Conservation (phyloP, 1,284 basidiomycete species). For the Leccinum cinnamomeum region DNA sequence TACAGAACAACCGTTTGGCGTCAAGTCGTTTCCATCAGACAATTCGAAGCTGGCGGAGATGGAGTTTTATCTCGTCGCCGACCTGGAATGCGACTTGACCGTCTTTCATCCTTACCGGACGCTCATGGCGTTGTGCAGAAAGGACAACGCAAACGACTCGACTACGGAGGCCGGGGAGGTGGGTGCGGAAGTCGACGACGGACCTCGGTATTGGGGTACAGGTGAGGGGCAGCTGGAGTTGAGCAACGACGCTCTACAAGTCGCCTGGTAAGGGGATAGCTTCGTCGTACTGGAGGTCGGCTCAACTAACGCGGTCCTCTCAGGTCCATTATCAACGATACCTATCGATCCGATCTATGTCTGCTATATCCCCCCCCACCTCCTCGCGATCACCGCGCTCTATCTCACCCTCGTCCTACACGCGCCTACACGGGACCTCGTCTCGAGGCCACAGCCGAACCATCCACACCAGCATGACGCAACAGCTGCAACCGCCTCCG, state of each 20-base stretch:
- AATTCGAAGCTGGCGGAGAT: conserved; percentile 94
- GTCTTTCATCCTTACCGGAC: conserved; percentile 95
- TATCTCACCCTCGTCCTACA: conserved; percentile 82
- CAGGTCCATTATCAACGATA: conserved; percentile 97
- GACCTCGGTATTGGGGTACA: conserved; percentile 71
- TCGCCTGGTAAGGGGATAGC: conserved; percentile 58
- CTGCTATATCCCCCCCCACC: conserved; percentile 89
- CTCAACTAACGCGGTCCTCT: neutral
- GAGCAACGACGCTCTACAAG: conserved; percentile 66
- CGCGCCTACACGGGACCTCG: conserved; percentile 47
- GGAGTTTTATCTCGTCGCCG: conserved; percentile 98
- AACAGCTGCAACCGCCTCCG: conserved; percentile 10
- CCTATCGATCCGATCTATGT: conserved; percentile 88
- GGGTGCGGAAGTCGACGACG: conserved; percentile 59
- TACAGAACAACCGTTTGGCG: conserved; percentile 60
- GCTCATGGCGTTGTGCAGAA: conserved; percentile 72
- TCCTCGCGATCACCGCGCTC: conserved; percentile 89
- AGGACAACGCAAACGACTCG: conserved; percentile 40
- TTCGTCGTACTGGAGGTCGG: neutral
- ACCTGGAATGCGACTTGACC: conserved; percentile 92
- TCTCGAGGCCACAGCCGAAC: conserved; percentile 13
- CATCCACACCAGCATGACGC: neutral
- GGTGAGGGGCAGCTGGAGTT: conserved; percentile 69
- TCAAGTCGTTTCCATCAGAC: conserved; percentile 80
- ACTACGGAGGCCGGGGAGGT: conserved; percentile 64